Evolutionary conservation across 345 rosid species (phyloP).

Genomic region (Lagerstroemia speciosa): DNA sequence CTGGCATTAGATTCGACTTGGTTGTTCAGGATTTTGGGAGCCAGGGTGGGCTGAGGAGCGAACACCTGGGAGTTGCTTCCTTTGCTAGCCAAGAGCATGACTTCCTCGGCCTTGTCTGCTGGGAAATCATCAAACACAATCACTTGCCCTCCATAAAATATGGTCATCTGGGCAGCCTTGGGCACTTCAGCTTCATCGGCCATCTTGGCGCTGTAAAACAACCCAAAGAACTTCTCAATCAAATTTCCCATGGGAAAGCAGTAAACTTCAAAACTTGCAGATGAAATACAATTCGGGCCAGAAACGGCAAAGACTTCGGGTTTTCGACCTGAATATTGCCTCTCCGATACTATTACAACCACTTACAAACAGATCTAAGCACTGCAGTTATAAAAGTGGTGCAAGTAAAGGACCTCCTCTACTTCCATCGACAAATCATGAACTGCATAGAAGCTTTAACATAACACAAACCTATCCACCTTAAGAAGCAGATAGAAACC

Average conservation of each 20-base stretch:
- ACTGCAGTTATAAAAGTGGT: background rate
- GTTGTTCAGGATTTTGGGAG: conserved; percentile 14
- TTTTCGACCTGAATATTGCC: background rate
- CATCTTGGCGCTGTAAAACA: conserved; percentile 19
- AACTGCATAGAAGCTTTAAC: too few species aligned
- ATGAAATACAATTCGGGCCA: too few species aligned
- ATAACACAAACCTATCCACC: too few species aligned
- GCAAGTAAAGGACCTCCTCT: too few species aligned
- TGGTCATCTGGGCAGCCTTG: conserved; percentile 61
- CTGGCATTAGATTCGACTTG: conserved; percentile 19
- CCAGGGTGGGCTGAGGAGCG: conserved; percentile 17
- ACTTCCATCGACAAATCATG: too few species aligned
- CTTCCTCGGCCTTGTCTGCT: conserved; percentile 69
- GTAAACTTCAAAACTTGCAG: too few species aligned
- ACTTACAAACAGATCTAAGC: background rate
- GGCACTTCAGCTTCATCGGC: conserved; percentile 15
- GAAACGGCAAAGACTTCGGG: too few species aligned
- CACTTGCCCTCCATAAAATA: conserved; percentile 81
- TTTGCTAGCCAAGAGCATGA: conserved; percentile 53
- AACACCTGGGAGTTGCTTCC: conserved; percentile 32
- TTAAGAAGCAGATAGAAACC: too few species aligned
- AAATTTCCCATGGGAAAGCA: background rate
- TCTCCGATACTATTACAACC: background rate
- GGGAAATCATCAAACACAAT: conserved; percentile 65
- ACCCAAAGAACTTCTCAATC: conserved; percentile 3